These are phyloP conservation scores for Vicia sativa DNA, from an alignment of 306 rosid species.

Conservation along the genomic window DNA sequence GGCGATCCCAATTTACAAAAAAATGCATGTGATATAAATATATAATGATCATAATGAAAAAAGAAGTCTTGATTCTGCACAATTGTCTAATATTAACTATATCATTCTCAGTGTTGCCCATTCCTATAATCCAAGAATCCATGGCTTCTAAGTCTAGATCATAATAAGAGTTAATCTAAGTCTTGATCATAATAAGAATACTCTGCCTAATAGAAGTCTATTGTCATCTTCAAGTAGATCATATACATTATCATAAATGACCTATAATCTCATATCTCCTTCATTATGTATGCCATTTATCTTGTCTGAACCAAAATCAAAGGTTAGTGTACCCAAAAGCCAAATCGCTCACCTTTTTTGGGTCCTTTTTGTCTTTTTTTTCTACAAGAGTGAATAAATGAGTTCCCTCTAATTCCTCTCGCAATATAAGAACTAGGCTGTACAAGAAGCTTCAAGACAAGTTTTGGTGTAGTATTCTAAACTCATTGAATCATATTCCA, in stretches of 20 bases:
- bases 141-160: background rate
- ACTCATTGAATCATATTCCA: background rate
- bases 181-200: background rate
- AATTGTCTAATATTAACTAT: background rate
- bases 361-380: no score
- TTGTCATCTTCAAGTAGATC: no score
- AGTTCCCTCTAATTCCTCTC: background rate
- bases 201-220: background rate
- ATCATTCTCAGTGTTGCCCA: background rate
- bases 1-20: background rate
- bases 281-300: no score
- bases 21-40: background rate
- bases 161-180: background rate
- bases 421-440: background rate
- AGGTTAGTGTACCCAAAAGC: no score
- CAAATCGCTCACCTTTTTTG: no score
- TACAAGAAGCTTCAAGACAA: slow-evolving; percentile 1
- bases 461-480: background rate
- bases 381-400: background rate
- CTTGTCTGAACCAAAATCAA: no score
- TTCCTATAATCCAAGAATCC: background rate
- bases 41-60: background rate
- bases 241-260: no score
- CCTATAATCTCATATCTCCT: no score
- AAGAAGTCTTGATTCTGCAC: background rate